These are phyloP conservation scores for Bromus sterilis DNA, from an alignment of 176 grass and related monocot genomes.

Conservation along the genomic window DNA sequence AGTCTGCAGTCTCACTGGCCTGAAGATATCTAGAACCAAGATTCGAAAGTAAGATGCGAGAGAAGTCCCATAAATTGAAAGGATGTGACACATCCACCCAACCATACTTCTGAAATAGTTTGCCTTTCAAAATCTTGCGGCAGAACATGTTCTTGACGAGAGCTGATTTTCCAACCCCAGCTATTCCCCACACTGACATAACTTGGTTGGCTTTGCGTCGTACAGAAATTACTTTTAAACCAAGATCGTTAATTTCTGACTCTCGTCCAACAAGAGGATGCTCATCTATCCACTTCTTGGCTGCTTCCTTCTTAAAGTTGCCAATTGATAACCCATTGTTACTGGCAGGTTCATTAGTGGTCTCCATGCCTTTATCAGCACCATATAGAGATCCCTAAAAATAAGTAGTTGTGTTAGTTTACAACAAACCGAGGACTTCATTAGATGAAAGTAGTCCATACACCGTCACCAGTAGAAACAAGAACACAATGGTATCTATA, in stretches of 20 bases:
- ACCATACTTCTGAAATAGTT: background rate
- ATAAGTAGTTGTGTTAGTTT: background rate
- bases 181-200: conserved; percentile 9
- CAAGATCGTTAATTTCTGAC: background rate
- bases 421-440: background rate
- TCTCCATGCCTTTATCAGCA: background rate
- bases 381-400: background rate
- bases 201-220: background rate
- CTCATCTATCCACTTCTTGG: background rate
- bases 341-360: background rate
- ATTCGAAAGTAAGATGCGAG: background rate
- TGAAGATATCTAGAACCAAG: background rate
- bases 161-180: background rate
- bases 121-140: background rate
- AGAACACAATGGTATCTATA: too few species aligned
- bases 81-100: background rate
- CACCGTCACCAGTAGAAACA: background rate
- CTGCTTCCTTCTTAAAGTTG: background rate
- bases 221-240: background rate
- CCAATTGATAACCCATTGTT: background rate
- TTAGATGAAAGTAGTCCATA: background rate
- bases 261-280: background rate
- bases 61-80: background rate
- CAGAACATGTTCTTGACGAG: background rate
- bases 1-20: background rate